Base-by-base conservation (phyloP, 139 green algal genomes). In the Mychonastes homosphaera region DNA sequence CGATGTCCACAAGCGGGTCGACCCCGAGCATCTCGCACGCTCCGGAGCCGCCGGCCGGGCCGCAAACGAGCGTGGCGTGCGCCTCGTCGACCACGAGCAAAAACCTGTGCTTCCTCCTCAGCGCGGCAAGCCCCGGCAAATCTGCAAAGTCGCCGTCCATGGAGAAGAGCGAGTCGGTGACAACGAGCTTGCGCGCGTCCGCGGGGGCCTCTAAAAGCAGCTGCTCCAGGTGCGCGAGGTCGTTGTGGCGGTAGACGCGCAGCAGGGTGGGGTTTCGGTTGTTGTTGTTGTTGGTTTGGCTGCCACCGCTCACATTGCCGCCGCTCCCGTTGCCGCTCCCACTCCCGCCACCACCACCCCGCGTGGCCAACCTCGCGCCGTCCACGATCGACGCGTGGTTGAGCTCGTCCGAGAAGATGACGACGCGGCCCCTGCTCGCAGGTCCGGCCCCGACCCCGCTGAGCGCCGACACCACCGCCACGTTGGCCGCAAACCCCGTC, bases 331-430 rank as follows among this genome's bases (percentile, higher is more conserved):
- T 6, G 35, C 47, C 48, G 40, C 40, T 27, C 6, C 59, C 60
- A 15, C 18, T 30, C 9, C 5, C 3, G 9, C 58, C 58, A 29
- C 39, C 39, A 46, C 39, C 39, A 15, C 19, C 19, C 45, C 65
- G 56, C 26, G 40, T 18, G 21, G 73, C 87, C 40, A 96, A 70
- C 15, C 84, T 59, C 4, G 70, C 74, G 4, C 85, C 92, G 56
- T 98, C 91, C 47, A 98, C 84, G 67, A 98, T 97, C 58, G 77
- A 91, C 0, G 91, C 91, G 66, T 98, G 91, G 65, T 98, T 98
- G 5, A 98, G 83, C 62, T 88, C 83, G 49, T 98, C 91, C 9
- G 69, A 87, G 48, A 95, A 90, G 18, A 97, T 70, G 0, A 66
- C 71, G 9, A 82, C 64, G 56, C 56, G 2, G 6, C 21, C 15